A percentile compares a stretch with the other conserved stretches of the same genome.
Evolutionary conservation across 768 basidiomycete genomes (phyloP).

Genomic region (Sutorius australiensis): DNA sequence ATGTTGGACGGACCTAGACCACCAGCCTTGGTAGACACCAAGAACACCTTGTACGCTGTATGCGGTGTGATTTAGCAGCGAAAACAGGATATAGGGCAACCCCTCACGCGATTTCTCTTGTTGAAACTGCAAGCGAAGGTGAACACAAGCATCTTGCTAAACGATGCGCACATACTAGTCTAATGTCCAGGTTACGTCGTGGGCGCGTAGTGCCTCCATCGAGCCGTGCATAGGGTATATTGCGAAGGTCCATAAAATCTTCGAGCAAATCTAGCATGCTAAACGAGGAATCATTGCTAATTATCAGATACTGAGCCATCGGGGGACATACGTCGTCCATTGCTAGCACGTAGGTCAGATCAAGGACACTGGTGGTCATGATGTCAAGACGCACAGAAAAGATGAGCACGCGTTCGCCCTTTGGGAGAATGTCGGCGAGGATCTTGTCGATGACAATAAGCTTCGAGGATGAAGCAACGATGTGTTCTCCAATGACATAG

Average conservation of each 20-base stretch:
- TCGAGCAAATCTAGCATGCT: constrained; percentile 70
- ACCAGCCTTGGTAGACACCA: constrained; percentile 69
- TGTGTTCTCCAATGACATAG: constrained; percentile 50
- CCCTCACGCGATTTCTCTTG: constrained; percentile 51
- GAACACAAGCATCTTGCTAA: neutral
- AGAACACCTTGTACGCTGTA: constrained; percentile 60
- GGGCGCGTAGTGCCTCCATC: constrained; percentile 55
- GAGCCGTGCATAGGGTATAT: constrained; percentile 56
- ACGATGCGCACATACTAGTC: constrained; percentile 37
- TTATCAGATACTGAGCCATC: neutral
- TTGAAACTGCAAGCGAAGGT: constrained; percentile 43
- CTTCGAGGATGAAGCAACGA: constrained; percentile 55
- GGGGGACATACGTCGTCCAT: constrained; percentile 46
- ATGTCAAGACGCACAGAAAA: constrained; percentile 49
- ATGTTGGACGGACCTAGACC: constrained; percentile 48
- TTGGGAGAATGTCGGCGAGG: constrained; percentile 50
- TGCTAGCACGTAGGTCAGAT: constrained; percentile 38
- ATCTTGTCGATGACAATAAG: constrained; percentile 57
- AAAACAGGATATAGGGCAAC: neutral
- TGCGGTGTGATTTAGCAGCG: constrained; percentile 1
- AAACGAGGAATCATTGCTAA: constrained; percentile 5
- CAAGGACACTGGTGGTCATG: neutral
- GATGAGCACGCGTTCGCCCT: constrained; percentile 61
- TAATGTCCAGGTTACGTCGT: constrained; percentile 55
- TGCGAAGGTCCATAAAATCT: constrained; percentile 60